Evolutionary conservation across 2,329 filamentous ascomycete species (phyloP).

Genomic region (Penicillium palitans): DNA sequence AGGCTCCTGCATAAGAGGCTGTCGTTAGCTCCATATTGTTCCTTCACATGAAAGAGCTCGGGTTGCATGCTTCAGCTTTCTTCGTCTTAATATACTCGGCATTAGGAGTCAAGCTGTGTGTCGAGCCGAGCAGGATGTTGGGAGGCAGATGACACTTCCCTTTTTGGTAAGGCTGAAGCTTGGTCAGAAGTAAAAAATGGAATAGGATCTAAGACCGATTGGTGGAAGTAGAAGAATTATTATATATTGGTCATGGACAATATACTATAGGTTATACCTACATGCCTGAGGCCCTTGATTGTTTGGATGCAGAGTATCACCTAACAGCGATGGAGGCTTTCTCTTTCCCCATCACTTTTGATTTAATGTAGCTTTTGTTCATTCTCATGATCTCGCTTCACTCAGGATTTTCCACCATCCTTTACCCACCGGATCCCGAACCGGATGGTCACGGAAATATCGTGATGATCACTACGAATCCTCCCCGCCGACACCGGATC

Average conservation of each 20-base stretch:
- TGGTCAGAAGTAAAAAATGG: background rate
- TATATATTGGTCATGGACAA: background rate
- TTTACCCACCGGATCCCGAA: background rate
- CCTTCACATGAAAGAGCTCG: background rate
- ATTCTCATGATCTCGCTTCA: background rate
- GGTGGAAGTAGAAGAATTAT: background rate
- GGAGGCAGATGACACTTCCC: conserved; percentile 10
- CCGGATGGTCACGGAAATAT: too few relatives aligned
- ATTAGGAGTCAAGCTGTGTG: background rate
- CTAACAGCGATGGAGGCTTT: background rate
- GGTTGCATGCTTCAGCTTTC: background rate
- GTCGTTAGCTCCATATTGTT: background rate
- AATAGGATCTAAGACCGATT: background rate
- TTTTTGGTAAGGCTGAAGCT: background rate
- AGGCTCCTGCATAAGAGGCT: background rate
- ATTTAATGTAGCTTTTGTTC: background rate
- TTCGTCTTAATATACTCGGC: background rate
- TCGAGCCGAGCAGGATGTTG: background rate
- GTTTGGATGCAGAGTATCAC: background rate
- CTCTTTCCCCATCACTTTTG: background rate
- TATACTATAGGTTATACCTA: background rate
- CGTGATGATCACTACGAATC: too few relatives aligned
- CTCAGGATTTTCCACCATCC: background rate
- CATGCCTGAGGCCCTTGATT: background rate
- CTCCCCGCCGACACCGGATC: background rate